Evolutionary conservation across 306 rosid species (phyloP).

Genomic region (Geum urbanum): DNA sequence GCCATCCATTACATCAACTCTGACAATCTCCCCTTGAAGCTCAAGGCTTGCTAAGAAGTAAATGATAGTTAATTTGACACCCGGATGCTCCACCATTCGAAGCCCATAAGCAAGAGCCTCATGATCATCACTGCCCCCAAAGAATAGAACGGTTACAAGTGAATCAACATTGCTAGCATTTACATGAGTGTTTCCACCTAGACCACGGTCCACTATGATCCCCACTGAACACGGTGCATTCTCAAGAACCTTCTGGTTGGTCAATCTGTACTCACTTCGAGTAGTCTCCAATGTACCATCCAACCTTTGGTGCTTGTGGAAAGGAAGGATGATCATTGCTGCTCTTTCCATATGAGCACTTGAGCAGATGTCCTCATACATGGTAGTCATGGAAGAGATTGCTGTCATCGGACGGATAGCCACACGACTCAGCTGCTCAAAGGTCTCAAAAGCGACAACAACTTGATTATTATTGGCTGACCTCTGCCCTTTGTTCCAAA

Average conservation of each 20-base stretch:
- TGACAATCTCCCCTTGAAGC: conserved; percentile 21
- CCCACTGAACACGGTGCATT: conserved; percentile 66
- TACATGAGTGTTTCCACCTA: conserved; percentile 59
- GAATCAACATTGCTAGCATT: conserved; percentile 49
- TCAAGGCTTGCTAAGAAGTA: conserved; percentile 27
- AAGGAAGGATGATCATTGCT: conserved; percentile 57
- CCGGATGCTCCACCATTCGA: conserved; percentile 71
- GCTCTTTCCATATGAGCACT: conserved; percentile 47
- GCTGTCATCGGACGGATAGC: conserved; percentile 68
- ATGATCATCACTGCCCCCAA: conserved; percentile 56
- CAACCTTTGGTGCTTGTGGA: conserved; percentile 54
- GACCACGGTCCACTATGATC: conserved; percentile 64
- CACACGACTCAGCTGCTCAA: conserved; percentile 48
- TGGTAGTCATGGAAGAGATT: conserved; percentile 40
- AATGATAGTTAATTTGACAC: conserved; percentile 39
- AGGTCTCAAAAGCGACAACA: conserved; percentile 58
- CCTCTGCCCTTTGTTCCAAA: conserved; percentile 44
- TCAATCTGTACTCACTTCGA: conserved; percentile 37
- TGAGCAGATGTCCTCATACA: conserved; percentile 54
- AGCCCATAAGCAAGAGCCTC: conserved; percentile 65
- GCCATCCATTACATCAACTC: conserved; percentile 20
- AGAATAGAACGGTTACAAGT: conserved; percentile 39
- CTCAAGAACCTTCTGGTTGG: conserved; percentile 46
- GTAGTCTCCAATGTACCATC: conserved; percentile 54
- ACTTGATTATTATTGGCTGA: conserved; percentile 33